Evolutionary conservation across 106 monocot species (phyloP), one percentile per base, ranked within the genome.

Genomic region (Alisma plantagoaquatica): DNA sequence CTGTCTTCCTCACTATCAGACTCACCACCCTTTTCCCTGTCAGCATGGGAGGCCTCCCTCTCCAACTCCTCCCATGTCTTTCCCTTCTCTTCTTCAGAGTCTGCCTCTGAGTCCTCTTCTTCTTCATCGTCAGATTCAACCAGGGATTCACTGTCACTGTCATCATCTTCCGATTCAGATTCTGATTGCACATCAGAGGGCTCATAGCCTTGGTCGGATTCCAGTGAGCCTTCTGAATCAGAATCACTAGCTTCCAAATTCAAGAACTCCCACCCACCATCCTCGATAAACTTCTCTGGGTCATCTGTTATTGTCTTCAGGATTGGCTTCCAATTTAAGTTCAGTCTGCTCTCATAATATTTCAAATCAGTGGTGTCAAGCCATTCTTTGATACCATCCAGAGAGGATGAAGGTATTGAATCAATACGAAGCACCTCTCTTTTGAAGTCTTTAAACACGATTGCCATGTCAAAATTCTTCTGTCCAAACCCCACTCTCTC

Each of bases 61-160:
- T 96, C 88, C 32, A 96, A 43, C 70, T 96, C 94, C 57, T 96
- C 94, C 94, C 94, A 96, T 1, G 94, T 88, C 72, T 96, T 96
- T 19, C 94, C 94, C 53, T 96, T 81, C 49, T 93, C 93, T 70
- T 94, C 92, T 61, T 87, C 86, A 0, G 75, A 75, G n/a, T 86
- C n/a, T n/a, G n/a, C 85, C 41, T 74, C 91, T 8, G 64, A 73
- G 9, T 75, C 74, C n/a, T 79, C 82, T 0, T 83, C 86, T 19
- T 79, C 65, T 0, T 54, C 53, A 18, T 79, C 82, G 15, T 90
- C 84, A 0, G 83, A 81, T 44, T 88, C 87, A 12, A 88, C 94
- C 25, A 96, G 51, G 0, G 88, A 88, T 47, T 75, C 84, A 26
- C 77, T 73, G 25, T 78, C 81, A 46, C 27, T 56, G 7, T 15